These are phyloP conservation scores for Claviceps monticola DNA, from an alignment of 2,329 filamentous ascomycete species.

Conservation along the genomic window DNA sequence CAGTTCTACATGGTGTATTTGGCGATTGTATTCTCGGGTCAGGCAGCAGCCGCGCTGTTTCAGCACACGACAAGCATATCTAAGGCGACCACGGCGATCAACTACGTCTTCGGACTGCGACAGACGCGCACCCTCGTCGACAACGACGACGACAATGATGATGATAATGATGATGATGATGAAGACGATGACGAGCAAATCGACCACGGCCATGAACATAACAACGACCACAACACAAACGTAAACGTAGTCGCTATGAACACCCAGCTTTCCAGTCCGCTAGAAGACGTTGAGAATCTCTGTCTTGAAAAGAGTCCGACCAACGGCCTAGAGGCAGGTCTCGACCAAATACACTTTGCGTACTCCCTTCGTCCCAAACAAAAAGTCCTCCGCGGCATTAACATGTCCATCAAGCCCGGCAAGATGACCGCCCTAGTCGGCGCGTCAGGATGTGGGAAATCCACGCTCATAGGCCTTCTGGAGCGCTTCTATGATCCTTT, in stretches of 20 bases:
- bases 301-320: slow-evolving; percentile 12
- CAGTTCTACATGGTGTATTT: slow-evolving; percentile 39
- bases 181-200: slow-evolving; percentile 13
- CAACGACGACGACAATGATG: slow-evolving; percentile 12
- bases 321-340: slow-evolving; percentile 23
- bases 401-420: slow-evolving; percentile 23
- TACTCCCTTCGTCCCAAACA: slow-evolving; percentile 33
- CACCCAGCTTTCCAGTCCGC: not conserved
- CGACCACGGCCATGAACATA: not conserved
- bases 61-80: slow-evolving; percentile 37
- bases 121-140: slow-evolving; percentile 18
- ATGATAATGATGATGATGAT: not conserved
- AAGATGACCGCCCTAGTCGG: slow-evolving; percentile 4
- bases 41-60: slow-evolving; percentile 25
- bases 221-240: slow-evolving; percentile 5
- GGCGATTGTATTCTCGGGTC: slow-evolving; percentile 32
- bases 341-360: slow-evolving; percentile 40
- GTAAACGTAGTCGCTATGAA: slow-evolving; percentile 10
- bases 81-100: slow-evolving; percentile 32
- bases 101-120: slow-evolving; percentile 32
- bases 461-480: slow-evolving; percentile 16
- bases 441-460: slow-evolving; percentile 13
- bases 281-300: not conserved
- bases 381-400: slow-evolving; percentile 24
- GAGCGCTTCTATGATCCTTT: slow-evolving; percentile 14